phyloP scores from a whole-genome alignment of 441 rosid species.

The Syzygium syzygioides region DNA sequence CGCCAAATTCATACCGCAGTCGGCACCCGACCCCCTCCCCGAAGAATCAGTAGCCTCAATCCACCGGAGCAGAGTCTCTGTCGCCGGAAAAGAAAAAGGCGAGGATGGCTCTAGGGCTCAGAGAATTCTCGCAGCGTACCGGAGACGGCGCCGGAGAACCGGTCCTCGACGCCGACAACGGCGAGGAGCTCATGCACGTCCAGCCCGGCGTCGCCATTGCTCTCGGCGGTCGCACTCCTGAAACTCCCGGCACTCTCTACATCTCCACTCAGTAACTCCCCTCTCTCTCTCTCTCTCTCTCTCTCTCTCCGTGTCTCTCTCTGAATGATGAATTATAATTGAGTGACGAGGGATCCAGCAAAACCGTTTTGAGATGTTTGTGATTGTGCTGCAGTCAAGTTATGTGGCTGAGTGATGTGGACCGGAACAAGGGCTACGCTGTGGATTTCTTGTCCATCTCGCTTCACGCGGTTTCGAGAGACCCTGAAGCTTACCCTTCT shows the following conservation, averaged over 20 bases:
- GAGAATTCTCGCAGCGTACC: conserved; percentile 44
- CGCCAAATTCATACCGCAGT: not conserved
- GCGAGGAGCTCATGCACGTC: conserved; percentile 71
- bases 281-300: not conserved
- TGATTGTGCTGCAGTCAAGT: conserved; percentile 50
- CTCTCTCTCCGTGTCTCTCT: not conserved
- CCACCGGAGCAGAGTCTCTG: not conserved
- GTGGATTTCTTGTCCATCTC: conserved; percentile 81
- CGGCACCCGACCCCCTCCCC: not conserved
- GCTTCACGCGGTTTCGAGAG: conserved; percentile 85
- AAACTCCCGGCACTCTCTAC: conserved; percentile 77
- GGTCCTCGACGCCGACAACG: conserved; percentile 43
- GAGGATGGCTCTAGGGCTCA: conserved; percentile 58
- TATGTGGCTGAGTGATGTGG: conserved; percentile 80
- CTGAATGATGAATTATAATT: not conserved
- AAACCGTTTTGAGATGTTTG: not conserved
- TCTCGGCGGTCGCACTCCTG: conserved; percentile 50
- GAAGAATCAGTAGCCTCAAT: not conserved
- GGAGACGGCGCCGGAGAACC: conserved; percentile 58
- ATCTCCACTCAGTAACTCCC: conserved; percentile 51
- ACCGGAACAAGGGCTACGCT: conserved; percentile 62
- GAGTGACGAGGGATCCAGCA: not conserved
- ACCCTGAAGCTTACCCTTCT: conserved; percentile 74
- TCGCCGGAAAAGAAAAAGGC: not conserved
- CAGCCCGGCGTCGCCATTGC: conserved; percentile 65